phyloP scores from a whole-genome alignment of 2,329 filamentous ascomycete species.

The Fusarium sp. region DNA sequence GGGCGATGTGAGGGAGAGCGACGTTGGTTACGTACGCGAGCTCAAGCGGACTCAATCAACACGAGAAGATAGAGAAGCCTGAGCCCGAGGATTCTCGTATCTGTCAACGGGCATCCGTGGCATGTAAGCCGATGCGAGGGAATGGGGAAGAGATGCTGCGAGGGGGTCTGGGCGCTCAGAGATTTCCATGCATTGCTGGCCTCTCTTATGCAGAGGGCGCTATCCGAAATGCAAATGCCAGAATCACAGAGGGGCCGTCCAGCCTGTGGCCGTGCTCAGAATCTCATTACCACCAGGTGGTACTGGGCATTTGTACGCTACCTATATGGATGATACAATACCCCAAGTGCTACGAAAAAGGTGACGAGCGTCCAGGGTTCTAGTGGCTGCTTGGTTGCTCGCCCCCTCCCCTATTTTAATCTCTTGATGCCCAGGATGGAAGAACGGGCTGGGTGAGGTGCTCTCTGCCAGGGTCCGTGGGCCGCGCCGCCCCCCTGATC shows the following conservation, averaged over 20 bases:
- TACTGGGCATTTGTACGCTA: neutral
- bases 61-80: slow-evolving; percentile 1
- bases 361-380: slow-evolving; percentile 19
- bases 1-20: slow-evolving; percentile 6
- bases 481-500: slow-evolving; percentile 21
- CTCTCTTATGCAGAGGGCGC: slow-evolving; percentile 13
- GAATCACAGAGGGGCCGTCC: neutral
- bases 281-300: neutral
- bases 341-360: slow-evolving; percentile 5
- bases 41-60: neutral
- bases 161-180: slow-evolving; percentile 4
- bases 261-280: neutral
- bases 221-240: slow-evolving; percentile 3
- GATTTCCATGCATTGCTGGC: slow-evolving; percentile 27
- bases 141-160: neutral
- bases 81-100: slow-evolving; percentile 15
- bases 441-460: neutral
- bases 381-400: slow-evolving; percentile 18
- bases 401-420: slow-evolving; percentile 32
- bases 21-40: slow-evolving; percentile 16
- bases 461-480: neutral
- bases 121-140: neutral
- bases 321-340: slow-evolving; percentile 16
- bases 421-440: slow-evolving; percentile 22
- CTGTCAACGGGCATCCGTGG: neutral